These are phyloP conservation scores for Coelastrella sp. DNA, from an alignment of 139 green algal genomes.

Conservation along the genomic window DNA sequence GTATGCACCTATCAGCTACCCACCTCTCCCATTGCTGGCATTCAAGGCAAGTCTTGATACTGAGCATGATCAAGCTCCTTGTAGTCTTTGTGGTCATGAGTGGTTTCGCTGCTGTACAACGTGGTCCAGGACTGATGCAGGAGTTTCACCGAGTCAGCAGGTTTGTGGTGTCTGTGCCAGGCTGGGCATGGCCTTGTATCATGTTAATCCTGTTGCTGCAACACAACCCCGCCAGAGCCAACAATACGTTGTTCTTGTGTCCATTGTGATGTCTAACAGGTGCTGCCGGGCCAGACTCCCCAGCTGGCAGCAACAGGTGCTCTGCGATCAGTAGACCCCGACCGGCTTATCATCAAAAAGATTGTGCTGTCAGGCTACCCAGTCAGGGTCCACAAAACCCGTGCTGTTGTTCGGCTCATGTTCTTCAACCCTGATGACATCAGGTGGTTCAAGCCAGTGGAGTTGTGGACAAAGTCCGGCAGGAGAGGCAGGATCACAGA, in stretches of 20 bases:
- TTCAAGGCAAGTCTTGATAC: constrained; percentile 77
- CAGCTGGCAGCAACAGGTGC: constrained; percentile 72
- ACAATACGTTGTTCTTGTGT: background rate
- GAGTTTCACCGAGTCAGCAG: background rate
- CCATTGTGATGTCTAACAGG: constrained; percentile 6
- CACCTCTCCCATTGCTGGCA: constrained; percentile 87
- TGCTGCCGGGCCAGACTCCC: constrained; percentile 7
- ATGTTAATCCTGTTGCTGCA: background rate
- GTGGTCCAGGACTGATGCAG: background rate
- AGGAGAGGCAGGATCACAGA: constrained; percentile 93
- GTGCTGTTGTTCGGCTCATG: constrained; percentile 94
- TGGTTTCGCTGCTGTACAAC: background rate
- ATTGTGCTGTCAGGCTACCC: constrained; percentile 87
- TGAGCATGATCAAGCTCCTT: background rate
- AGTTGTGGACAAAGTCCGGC: constrained; percentile 94
- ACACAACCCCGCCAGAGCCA: no score
- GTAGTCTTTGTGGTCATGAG: background rate
- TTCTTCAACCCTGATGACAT: constrained; percentile 96
- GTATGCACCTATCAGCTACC: constrained; percentile 90
- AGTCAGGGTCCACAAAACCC: constrained; percentile 90
- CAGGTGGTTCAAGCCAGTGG: constrained; percentile 93
- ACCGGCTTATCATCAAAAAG: constrained; percentile 92
- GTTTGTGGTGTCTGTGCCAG: no score
- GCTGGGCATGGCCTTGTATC: no score
- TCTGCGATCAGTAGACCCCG: constrained; percentile 82